A percentile compares a stretch with the other conserved stretches of the same genome.
Conservation (phyloP, 208 protist species). For the Crithidia fasciculata region DNA sequence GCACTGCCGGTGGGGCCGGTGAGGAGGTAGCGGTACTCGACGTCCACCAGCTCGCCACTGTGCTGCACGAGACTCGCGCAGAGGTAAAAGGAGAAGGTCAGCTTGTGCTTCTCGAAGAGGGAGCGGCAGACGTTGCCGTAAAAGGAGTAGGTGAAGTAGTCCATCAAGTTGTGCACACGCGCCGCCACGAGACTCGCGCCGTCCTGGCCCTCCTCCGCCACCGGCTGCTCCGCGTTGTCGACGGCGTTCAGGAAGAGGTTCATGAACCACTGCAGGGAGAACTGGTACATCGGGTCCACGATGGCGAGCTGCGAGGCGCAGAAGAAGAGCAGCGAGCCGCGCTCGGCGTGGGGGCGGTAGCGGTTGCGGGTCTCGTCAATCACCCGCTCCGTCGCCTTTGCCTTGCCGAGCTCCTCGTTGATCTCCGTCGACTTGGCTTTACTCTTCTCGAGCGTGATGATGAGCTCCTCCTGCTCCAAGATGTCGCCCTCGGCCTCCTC, state of each 20-base stretch:
- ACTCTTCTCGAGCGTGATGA: constrained; percentile 95
- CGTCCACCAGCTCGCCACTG: constrained; percentile 73
- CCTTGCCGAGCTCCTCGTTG: constrained; percentile 93
- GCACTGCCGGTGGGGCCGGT: constrained; percentile 82
- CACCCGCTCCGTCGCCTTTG: constrained; percentile 92
- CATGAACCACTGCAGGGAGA: constrained; percentile 98
- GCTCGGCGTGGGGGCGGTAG: constrained; percentile 95
- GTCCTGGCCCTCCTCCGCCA: constrained; percentile 33
- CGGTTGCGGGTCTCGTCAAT: constrained; percentile 97
- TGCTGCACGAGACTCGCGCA: constrained; percentile 90
- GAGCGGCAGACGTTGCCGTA: constrained; percentile 98
- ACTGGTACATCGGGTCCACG: constrained; percentile 98
- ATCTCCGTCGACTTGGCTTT: constrained; percentile 96
- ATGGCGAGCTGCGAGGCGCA: constrained; percentile 95
- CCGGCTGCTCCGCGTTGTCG: constrained; percentile 60
- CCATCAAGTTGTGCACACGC: constrained; percentile 90
- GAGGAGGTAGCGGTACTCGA: constrained; percentile 93
- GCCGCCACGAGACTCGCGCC: constrained; percentile 63
- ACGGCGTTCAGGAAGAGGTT: constrained; percentile 93
- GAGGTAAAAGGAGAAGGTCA: constrained; percentile 98
- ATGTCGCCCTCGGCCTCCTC: constrained; percentile 95
- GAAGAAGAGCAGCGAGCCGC: constrained; percentile 97
- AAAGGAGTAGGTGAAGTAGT: constrained; percentile 97
- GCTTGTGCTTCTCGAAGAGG: constrained; percentile 98
- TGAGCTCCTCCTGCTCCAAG: constrained; percentile 97